Percentiles rank a stretch among this genome's conserved stretches.
phyloP scores from a whole-genome alignment of 164 flowering plant species.

The Brasenia schreberi region DNA sequence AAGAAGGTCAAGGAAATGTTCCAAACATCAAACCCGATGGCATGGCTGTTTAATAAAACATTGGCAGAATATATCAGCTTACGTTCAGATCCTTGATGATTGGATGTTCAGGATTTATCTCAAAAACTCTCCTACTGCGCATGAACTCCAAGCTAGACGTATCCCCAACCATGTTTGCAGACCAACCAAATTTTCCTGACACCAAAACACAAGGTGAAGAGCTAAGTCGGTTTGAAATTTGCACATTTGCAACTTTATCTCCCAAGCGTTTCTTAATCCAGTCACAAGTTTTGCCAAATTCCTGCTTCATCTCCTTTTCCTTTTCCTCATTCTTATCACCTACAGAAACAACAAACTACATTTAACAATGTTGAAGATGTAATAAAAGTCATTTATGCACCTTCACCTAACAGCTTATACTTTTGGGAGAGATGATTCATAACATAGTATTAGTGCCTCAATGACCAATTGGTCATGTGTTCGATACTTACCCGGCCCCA shows the following conservation, averaged over 20 bases:
- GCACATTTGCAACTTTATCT: slow-evolving; percentile 86
- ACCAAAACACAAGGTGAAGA: slow-evolving; percentile 93
- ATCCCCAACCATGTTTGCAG: slow-evolving; percentile 77
- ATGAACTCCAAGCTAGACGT: slow-evolving; percentile 12
- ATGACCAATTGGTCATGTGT: too few species aligned
- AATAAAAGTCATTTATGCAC: too few species aligned
- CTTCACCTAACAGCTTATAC: too few species aligned
- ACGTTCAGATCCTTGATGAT: slow-evolving; percentile 13
- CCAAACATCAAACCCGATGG: not conserved
- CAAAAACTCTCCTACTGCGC: slow-evolving; percentile 15
- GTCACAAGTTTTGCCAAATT: slow-evolving; percentile 73
- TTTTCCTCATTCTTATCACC: slow-evolving; percentile 84
- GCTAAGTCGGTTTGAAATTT: slow-evolving; percentile 79
- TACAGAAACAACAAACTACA: too few species aligned
- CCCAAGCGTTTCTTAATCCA: slow-evolving; percentile 88
- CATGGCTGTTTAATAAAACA: too few species aligned
- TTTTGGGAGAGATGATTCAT: too few species aligned
- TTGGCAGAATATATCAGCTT: not conserved
- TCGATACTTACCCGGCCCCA: too few species aligned
- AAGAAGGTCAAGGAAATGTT: not conserved
- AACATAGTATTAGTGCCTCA: too few species aligned
- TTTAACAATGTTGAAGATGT: too few species aligned
- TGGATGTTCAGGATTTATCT: slow-evolving; percentile 12
- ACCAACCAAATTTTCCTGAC: slow-evolving; percentile 96
- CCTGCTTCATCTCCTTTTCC: slow-evolving; percentile 70